A percentile compares a stretch with the other conserved stretches of the same genome.
These are phyloP conservation scores for Colletotrichum nymphaeae DNA, from an alignment of 2,329 filamentous ascomycete genomes.

Conservation along the genomic window DNA sequence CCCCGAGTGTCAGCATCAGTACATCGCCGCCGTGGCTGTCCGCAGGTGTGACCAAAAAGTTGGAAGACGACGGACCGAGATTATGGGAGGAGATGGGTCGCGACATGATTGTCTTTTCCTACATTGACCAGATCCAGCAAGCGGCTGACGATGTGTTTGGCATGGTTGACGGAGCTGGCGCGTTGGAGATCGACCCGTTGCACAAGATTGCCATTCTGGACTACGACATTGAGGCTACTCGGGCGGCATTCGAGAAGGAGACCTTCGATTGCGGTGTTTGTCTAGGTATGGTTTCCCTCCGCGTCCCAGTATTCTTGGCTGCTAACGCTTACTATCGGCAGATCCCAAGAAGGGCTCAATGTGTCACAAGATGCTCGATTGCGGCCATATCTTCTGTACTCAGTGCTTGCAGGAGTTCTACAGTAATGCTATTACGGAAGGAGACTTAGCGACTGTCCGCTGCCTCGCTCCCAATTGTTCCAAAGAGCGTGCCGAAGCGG, in stretches of 20 bases:
- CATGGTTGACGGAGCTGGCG: slow-evolving; percentile 59
- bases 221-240: slow-evolving; percentile 80
- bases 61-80: slow-evolving; percentile 61
- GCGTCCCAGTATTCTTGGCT: neutral
- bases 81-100: slow-evolving; percentile 73
- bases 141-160: slow-evolving; percentile 71
- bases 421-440: slow-evolving; percentile 86
- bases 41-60: slow-evolving; percentile 54
- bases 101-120: slow-evolving; percentile 69
- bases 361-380: slow-evolving; percentile 86
- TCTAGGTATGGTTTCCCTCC: slow-evolving; percentile 61
- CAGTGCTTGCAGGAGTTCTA: slow-evolving; percentile 92
- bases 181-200: slow-evolving; percentile 63
- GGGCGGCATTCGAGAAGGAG: slow-evolving; percentile 80
- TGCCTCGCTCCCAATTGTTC: slow-evolving; percentile 86
- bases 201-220: slow-evolving; percentile 80
- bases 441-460: slow-evolving; percentile 81
- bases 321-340: slow-evolving; percentile 43
- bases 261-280: slow-evolving; percentile 92
- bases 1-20: slow-evolving; percentile 63
- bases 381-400: slow-evolving; percentile 91
- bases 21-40: slow-evolving; percentile 70
- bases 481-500: slow-evolving; percentile 62
- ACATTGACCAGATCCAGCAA: slow-evolving; percentile 72
- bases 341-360: slow-evolving; percentile 89